A percentile compares a stretch with the other conserved stretches of the same genome.
Conservation (phyloP, 1,139 yeast species). For the Yamadazyma blattariae region DNA sequence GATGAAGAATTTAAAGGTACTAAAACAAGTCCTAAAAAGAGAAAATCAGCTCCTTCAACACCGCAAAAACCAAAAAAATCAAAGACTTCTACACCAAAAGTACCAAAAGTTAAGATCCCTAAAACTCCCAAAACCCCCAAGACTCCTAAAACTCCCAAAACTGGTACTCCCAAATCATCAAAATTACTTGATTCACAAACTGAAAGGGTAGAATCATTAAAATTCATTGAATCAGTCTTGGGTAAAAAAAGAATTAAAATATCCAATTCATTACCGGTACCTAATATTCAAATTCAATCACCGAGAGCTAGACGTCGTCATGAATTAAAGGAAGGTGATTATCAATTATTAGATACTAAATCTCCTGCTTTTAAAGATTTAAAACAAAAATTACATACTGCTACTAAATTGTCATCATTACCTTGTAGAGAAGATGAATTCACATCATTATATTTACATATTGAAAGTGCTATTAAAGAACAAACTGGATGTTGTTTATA, state of each 20-base stretch:
- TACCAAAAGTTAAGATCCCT: too few relatives aligned
- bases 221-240: constrained; percentile 11
- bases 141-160: not conserved
- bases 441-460: constrained; percentile 62
- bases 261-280: constrained; percentile 7
- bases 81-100: constrained; percentile 4
- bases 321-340: constrained; percentile 7
- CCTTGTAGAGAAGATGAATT: constrained; percentile 92
- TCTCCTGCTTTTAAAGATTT: constrained; percentile 51
- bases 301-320: constrained; percentile 7
- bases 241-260: constrained; percentile 7
- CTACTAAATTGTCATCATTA: constrained; percentile 58
- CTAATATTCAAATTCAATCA: constrained; percentile 5
- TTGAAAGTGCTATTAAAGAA: constrained; percentile 74
- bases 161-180: not conserved
- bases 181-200: not conserved
- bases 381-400: constrained; percentile 60
- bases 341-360: constrained; percentile 22
- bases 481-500: constrained; percentile 82
- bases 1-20: constrained; percentile 3
- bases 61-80: constrained; percentile 1
- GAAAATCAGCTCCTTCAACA: constrained; percentile 1
- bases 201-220: constrained; percentile 5
- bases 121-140: constrained; percentile 5
- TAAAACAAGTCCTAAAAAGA: constrained; percentile 1